Evolutionary conservation across 2,329 filamentous ascomycete species (phyloP).

Genomic region (Neodidymelliopsis sp.): DNA sequence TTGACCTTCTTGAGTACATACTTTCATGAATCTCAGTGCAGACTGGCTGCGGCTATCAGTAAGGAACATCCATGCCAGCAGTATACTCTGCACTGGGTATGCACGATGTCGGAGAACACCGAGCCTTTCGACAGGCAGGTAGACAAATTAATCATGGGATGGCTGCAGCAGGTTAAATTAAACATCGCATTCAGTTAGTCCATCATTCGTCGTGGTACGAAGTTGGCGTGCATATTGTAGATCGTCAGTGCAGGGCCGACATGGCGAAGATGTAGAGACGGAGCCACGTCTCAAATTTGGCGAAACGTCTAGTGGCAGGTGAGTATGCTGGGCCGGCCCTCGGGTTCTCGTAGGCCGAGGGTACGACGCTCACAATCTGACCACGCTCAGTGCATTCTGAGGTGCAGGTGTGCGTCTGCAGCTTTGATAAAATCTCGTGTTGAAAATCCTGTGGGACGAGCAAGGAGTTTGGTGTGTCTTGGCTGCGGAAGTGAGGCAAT

Average conservation of each 20-base stretch:
- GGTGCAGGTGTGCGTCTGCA: not conserved
- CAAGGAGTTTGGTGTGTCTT: constrained; percentile 1
- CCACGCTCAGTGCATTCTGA: constrained; percentile 7
- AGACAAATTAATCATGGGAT: constrained; percentile 3
- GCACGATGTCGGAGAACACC: constrained; percentile 4
- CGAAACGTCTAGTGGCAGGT: constrained; percentile 6
- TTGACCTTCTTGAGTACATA: constrained; percentile 7
- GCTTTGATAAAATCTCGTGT: constrained; percentile 3
- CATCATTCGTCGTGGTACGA: constrained; percentile 5
- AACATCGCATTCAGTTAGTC: not conserved
- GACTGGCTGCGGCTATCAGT: not conserved
- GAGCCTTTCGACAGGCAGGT: not conserved
- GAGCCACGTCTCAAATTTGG: constrained; percentile 7
- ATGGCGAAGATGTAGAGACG: constrained; percentile 5
- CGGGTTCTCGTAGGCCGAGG: constrained; percentile 9
- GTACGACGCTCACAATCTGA: constrained; percentile 1
- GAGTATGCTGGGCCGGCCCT: constrained; percentile 10
- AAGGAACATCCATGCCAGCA: constrained; percentile 1
- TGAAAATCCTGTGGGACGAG: not conserved
- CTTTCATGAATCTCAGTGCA: constrained; percentile 4
- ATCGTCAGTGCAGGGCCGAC: not conserved
- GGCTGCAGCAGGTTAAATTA: constrained; percentile 15
- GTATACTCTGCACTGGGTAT: constrained; percentile 7
- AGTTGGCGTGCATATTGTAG: constrained; percentile 8
- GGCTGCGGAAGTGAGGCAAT: constrained; percentile 8